Conservation (phyloP, 2,329 filamentous ascomycete species). For the Dactylella cylindrospora region DNA sequence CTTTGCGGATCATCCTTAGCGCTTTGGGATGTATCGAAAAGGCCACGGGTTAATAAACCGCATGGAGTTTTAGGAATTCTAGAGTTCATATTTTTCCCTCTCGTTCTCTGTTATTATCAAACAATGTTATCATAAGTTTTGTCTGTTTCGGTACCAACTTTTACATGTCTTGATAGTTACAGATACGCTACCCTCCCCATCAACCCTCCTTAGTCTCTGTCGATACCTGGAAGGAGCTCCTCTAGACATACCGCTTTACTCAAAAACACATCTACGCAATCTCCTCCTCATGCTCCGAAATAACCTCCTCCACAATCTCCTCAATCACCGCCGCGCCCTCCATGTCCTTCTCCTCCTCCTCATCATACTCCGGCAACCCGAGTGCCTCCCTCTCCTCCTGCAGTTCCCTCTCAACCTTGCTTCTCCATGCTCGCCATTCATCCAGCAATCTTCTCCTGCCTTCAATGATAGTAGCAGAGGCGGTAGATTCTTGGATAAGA, state of each 20-base stretch:
- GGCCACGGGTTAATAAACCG: no score
- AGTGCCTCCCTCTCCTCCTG: constrained; percentile 68
- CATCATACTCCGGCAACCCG: constrained; percentile 67
- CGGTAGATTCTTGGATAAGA: constrained; percentile 86
- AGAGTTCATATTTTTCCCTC: no score
- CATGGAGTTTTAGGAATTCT: no score
- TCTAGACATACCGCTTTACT: no score
- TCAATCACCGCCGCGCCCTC: constrained; percentile 74
- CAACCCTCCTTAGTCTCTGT: no score
- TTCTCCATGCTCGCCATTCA: constrained; percentile 87
- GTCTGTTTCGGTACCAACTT: no score
- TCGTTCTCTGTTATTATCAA: no score
- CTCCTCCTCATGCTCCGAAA: constrained; percentile 79
- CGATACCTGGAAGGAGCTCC: no score
- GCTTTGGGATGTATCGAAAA: no score
- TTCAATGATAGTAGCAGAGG: constrained; percentile 83
- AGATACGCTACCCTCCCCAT: constrained; percentile 1
- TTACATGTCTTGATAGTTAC: no score
- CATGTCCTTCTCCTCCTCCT: constrained; percentile 63
- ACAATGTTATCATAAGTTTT: no score
- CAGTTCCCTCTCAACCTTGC: constrained; percentile 70
- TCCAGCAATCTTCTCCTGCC: constrained; percentile 75
- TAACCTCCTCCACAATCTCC: constrained; percentile 68
- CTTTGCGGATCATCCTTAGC: no score
- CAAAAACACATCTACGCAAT: constrained; percentile 54